These are phyloP conservation scores for Phytophthora vignae DNA, from an alignment of 352 stramenopile genomes.

Conservation along the genomic window DNA sequence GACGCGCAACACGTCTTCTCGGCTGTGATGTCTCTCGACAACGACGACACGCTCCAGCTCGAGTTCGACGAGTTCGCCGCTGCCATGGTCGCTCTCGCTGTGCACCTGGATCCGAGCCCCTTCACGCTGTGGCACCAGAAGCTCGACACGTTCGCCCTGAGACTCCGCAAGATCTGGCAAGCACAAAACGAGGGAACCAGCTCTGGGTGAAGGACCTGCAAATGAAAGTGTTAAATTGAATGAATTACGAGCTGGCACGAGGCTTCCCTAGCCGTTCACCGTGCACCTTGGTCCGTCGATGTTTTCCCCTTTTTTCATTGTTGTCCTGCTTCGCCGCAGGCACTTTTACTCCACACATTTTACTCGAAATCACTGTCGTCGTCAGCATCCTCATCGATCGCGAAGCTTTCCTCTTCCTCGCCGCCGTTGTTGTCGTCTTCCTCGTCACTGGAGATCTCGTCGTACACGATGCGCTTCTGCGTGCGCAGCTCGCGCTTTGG, in stretches of 20 bases:
- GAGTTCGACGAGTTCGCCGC: conserved; percentile 73
- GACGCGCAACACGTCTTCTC: conserved; percentile 52
- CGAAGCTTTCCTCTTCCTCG: conserved; percentile 57
- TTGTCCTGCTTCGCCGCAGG: conserved; percentile 24
- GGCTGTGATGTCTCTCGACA: conserved; percentile 60
- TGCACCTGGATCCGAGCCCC: conserved; percentile 51
- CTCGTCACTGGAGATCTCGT: conserved; percentile 65
- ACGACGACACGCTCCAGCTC: conserved; percentile 56
- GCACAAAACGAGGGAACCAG: conserved; percentile 6
- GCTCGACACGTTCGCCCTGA: conserved; percentile 52
- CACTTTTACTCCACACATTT: conserved; percentile 21
- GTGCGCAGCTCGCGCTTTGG: conserved; percentile 45
- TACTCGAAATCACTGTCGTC: conserved; percentile 72
- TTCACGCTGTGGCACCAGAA: conserved; percentile 65
- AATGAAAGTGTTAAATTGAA: background rate
- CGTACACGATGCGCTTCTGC: conserved; percentile 62
- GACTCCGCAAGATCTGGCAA: conserved; percentile 26
- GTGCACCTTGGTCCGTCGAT: conserved; percentile 8
- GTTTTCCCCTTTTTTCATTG: conserved; percentile 7
- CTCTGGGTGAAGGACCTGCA: conserved; percentile 11
- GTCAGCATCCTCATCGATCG: conserved; percentile 52
- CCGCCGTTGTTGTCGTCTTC: conserved; percentile 43
- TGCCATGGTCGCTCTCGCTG: conserved; percentile 56
- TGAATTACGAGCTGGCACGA: conserved; percentile 13
- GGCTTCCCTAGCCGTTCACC: conserved; percentile 2